A percentile compares a stretch with the other conserved stretches of the same genome.
Conservation (phyloP, 1,284 basidiomycete genomes). For the Tylopilus microsporus region DNA sequence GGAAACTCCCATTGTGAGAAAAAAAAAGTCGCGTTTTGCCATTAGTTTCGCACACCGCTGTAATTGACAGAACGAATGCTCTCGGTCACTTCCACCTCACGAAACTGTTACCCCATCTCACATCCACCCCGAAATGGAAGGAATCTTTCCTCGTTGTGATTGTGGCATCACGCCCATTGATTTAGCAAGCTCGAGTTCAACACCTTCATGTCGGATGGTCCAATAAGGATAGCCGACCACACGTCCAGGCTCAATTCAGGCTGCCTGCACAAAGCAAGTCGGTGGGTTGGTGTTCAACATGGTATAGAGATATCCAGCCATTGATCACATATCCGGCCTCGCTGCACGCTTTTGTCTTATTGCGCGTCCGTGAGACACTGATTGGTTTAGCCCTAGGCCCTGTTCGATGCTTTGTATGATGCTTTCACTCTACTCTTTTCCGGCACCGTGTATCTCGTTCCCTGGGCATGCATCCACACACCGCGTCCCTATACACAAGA, state of each 20-base stretch:
- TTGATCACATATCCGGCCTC: neutral
- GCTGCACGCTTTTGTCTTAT: constrained; percentile 5
- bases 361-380: neutral
- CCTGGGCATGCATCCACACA: constrained; percentile 22
- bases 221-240: constrained; percentile 7
- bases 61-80: constrained; percentile 35
- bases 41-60: no score
- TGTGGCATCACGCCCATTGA: constrained; percentile 4
- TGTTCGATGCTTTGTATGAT: no score
- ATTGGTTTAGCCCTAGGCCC: neutral
- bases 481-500: constrained; percentile 12
- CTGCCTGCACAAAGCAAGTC: constrained; percentile 13
- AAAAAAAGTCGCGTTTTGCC: no score
- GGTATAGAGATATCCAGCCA: neutral
- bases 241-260: neutral
- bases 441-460: no score
- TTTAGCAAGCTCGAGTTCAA: constrained; percentile 2
- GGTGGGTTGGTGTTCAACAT: neutral
- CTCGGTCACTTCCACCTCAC: constrained; percentile 50
- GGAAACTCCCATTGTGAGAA: no score
- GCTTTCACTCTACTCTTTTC: no score
- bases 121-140: constrained; percentile 27
- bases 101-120: constrained; percentile 38
- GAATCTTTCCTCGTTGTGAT: constrained; percentile 10
- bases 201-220: constrained; percentile 7